Evolutionary conservation across 1,139 yeast species (phyloP).

Genomic region (Debaryomyces fabryi): DNA sequence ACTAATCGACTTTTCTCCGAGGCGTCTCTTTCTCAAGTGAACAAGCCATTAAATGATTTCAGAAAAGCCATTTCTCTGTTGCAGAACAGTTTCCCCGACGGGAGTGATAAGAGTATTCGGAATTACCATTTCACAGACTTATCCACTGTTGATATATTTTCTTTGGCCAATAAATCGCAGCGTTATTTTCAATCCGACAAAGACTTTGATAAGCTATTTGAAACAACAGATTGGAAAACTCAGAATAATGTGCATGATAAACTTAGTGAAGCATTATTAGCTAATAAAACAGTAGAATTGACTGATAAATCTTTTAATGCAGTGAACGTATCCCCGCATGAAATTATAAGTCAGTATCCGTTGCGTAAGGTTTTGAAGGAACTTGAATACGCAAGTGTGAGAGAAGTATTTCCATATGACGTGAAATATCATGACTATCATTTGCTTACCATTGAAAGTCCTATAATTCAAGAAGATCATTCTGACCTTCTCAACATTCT

Average conservation of each 20-base stretch:
- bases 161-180: conserved; percentile 27
- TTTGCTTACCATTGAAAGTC: conserved; percentile 36
- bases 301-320: conserved; percentile 6
- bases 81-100: conserved; percentile 11
- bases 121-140: conserved; percentile 36
- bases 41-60: conserved; percentile 25
- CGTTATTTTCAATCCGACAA: conserved; percentile 4
- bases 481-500: conserved; percentile 24
- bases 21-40: conserved; percentile 27
- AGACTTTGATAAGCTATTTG: conserved; percentile 7
- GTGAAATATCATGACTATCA: conserved; percentile 29
- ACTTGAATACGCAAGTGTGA: conserved; percentile 9
- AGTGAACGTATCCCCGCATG: conserved; percentile 1
- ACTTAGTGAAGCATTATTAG: conserved; percentile 13
- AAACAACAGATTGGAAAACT: conserved; percentile 12
- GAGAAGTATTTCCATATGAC: conserved; percentile 34
- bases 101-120: conserved; percentile 16
- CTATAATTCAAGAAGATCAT: conserved; percentile 26
- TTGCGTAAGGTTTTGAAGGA: conserved; percentile 2
- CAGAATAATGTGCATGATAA: conserved; percentile 12
- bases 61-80: conserved; percentile 16
- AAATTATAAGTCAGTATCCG: conserved; percentile 10
- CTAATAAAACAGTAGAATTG: conserved; percentile 10
- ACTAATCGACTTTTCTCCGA: conserved; percentile 33
- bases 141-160: conserved; percentile 31